Percentiles rank a stretch among this genome's conserved stretches.
These are phyloP conservation scores for Plenodomus biglobosus DNA, from an alignment of 2,329 filamentous ascomycete species.

Conservation along the genomic window DNA sequence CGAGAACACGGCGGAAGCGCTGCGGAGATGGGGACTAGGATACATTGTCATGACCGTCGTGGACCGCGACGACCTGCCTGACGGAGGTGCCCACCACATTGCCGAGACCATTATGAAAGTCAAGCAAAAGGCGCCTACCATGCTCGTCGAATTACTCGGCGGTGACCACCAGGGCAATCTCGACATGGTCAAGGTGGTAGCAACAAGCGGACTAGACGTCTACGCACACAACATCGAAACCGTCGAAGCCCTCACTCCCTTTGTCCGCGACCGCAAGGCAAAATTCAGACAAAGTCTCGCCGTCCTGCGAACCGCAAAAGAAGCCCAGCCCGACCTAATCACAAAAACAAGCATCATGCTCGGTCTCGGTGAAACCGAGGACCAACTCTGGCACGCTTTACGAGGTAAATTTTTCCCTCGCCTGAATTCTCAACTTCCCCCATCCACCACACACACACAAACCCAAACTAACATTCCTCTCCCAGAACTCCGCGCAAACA, in stretches of 20 bases:
- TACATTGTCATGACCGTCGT: slow-evolving; percentile 95
- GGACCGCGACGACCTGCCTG: slow-evolving; percentile 86
- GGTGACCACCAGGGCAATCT: slow-evolving; percentile 85
- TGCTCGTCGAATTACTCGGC: slow-evolving; percentile 81
- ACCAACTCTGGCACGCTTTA: slow-evolving; percentile 78
- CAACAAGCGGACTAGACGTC: slow-evolving; percentile 85
- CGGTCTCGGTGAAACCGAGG: slow-evolving; percentile 87
- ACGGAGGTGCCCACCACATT: slow-evolving; percentile 87
- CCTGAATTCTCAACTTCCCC: not conserved
- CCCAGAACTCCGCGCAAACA: slow-evolving; percentile 71
- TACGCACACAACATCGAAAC: slow-evolving; percentile 98
- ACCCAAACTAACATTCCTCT: slow-evolving; percentile 9
- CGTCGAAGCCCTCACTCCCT: slow-evolving; percentile 83
- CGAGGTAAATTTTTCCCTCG: slow-evolving; percentile 52
- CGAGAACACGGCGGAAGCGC: slow-evolving; percentile 91
- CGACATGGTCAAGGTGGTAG: slow-evolving; percentile 84
- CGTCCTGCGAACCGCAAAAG: slow-evolving; percentile 81
- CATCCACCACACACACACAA: not conserved
- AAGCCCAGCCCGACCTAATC: slow-evolving; percentile 73
- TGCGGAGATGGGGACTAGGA: slow-evolving; percentile 88
- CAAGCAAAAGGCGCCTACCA: slow-evolving; percentile 70
- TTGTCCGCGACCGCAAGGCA: slow-evolving; percentile 84
- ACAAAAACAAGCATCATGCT: slow-evolving; percentile 99
- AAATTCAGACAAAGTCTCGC: slow-evolving; percentile 82
- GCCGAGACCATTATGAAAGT: slow-evolving; percentile 93